Percentiles rank a stretch among this genome's conserved stretches.
Conservation (phyloP, 176 grass and related monocot species). For the Canna indica region DNA sequence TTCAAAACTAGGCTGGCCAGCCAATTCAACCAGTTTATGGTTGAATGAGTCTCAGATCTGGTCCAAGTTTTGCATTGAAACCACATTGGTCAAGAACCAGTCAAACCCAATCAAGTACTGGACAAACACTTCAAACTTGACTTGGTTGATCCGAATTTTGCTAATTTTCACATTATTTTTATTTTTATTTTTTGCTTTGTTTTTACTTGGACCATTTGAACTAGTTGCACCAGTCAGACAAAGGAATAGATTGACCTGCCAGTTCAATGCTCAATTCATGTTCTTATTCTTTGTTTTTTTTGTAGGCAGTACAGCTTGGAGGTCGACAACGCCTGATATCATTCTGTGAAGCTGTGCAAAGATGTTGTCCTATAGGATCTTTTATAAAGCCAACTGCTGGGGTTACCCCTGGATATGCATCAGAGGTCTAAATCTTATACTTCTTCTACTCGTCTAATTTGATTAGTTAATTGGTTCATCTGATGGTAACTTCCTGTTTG, state of each 20-base stretch:
- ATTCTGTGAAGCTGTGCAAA: conserved; percentile 91
- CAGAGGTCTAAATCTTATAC: conserved; percentile 43
- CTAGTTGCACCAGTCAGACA: too few relatives aligned
- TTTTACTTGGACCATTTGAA: not conserved
- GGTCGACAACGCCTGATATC: conserved; percentile 64
- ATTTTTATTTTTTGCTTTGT: not conserved
- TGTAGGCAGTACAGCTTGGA: conserved; percentile 71
- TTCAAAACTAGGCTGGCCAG: not conserved
- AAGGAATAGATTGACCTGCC: too few relatives aligned
- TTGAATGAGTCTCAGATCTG: too few relatives aligned
- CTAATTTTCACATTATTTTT: too few relatives aligned
- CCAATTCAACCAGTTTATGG: too few relatives aligned
- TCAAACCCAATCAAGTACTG: too few relatives aligned
- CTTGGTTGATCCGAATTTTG: too few relatives aligned
- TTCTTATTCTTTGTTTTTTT: conserved; percentile 1
- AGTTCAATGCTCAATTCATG: too few relatives aligned
- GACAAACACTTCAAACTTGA: too few relatives aligned
- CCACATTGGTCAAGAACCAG: too few relatives aligned
- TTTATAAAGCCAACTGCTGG: conserved; percentile 87
- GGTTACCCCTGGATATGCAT: conserved; percentile 90
- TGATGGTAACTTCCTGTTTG: not conserved
- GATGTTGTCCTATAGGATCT: conserved; percentile 73
- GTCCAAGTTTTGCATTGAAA: too few relatives aligned
- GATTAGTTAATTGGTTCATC: not conserved
- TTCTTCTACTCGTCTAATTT: not conserved